Conservation (phyloP, 257 asterid species). For the Henckelia pumila region DNA sequence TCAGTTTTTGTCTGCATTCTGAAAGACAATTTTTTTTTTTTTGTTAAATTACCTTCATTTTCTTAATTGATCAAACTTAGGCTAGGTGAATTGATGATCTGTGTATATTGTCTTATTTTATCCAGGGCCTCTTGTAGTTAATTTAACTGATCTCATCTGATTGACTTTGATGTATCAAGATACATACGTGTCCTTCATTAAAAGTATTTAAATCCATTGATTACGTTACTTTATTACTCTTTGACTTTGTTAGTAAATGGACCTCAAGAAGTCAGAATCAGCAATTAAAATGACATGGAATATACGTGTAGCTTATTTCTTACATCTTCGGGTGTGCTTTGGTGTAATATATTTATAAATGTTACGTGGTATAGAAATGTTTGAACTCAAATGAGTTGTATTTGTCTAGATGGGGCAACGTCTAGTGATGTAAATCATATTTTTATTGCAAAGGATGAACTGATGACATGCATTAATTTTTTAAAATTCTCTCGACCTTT, state of each 20-base stretch:
- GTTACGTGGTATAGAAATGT: neutral
- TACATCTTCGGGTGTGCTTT: neutral
- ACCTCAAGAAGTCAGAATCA: constrained; percentile 17
- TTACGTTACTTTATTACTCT: neutral
- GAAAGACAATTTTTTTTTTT: no score
- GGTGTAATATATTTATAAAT: neutral
- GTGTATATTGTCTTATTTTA: neutral
- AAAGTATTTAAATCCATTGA: neutral
- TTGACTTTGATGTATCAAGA: constrained; percentile 14
- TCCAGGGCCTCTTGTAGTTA: neutral
- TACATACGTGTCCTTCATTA: constrained; percentile 3
- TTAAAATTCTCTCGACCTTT: constrained; percentile 7
- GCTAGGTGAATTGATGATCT: neutral
- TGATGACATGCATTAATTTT: constrained; percentile 16
- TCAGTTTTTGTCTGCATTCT: neutral
- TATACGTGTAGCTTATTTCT: neutral
- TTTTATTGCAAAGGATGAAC: neutral
- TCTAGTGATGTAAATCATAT: constrained; percentile 17
- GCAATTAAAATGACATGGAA: neutral
- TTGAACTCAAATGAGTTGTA: neutral
- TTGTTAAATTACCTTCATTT: neutral
- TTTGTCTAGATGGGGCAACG: constrained; percentile 25
- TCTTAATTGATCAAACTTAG: neutral
- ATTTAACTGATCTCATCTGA: constrained; percentile 20
- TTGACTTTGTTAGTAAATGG: neutral